phyloP scores from a whole-genome alignment of 1,284 basidiomycete genomes.

The Pterulicium gracile region DNA sequence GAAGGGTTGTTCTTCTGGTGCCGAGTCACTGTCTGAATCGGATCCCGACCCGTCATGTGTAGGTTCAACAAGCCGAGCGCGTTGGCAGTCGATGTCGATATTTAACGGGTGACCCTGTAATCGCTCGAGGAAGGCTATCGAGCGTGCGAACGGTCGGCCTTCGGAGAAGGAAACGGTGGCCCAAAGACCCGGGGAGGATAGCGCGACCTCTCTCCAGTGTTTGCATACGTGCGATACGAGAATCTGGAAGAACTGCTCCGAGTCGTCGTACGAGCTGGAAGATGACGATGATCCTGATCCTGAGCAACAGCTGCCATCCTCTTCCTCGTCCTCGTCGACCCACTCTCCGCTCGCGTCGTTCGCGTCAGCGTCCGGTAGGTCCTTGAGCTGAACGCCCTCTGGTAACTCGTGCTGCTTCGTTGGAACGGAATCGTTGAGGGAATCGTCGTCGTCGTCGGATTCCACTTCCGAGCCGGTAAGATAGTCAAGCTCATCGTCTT shows the following conservation, averaged over 20 bases:
- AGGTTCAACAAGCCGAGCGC: constrained; percentile 5
- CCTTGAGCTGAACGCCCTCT: constrained; percentile 11
- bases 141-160: constrained; percentile 26
- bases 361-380: constrained; percentile 9
- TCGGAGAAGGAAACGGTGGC: constrained; percentile 16
- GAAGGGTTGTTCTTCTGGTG: constrained; percentile 15
- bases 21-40: constrained; percentile 19
- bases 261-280: constrained; percentile 15
- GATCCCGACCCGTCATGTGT: neutral
- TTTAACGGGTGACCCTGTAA: constrained; percentile 34
- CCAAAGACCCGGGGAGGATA: constrained; percentile 17
- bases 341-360: neutral
- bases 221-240: constrained; percentile 33
- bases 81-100: constrained; percentile 32
- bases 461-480: constrained; percentile 5
- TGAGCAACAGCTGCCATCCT: constrained; percentile 13
- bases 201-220: constrained; percentile 25
- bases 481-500: constrained; percentile 7
- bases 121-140: constrained; percentile 31
- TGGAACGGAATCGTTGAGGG: constrained; percentile 14
- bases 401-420: constrained; percentile 17
- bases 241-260: constrained; percentile 24
- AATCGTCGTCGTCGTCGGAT: constrained; percentile 12
- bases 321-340: constrained; percentile 5
- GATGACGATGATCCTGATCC: neutral